Evolutionary conservation across 306 rosid species (phyloP).

Genomic region (Quercus cerris): DNA sequence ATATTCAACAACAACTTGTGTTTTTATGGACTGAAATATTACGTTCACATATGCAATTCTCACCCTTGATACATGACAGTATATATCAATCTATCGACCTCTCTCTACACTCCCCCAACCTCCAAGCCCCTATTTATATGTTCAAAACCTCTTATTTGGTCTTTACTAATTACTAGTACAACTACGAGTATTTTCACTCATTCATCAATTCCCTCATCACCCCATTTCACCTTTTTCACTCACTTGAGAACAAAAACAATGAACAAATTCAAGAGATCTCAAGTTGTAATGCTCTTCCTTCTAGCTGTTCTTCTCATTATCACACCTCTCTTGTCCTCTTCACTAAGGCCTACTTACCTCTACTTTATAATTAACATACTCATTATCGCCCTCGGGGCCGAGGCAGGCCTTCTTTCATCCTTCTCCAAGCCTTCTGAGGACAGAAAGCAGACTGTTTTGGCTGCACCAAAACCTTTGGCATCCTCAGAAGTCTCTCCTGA

Average conservation of each 20-base stretch:
- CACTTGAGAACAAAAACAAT: constrained; percentile 21
- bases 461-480: constrained; percentile 15
- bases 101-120: not conserved
- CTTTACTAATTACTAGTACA: not conserved
- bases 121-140: constrained; percentile 35
- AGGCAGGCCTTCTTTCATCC: constrained; percentile 69
- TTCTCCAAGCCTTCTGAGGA: constrained; percentile 44
- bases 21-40: constrained; percentile 4
- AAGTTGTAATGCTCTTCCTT: constrained; percentile 45
- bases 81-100: not conserved
- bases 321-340: constrained; percentile 66
- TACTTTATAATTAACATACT: constrained; percentile 66
- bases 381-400: constrained; percentile 64
- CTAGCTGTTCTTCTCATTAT: constrained; percentile 51
- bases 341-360: constrained; percentile 47
- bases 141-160: constrained; percentile 20
- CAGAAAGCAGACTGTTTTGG: constrained; percentile 20
- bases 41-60: not conserved
- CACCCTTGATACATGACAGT: not conserved
- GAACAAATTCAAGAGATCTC: constrained; percentile 50
- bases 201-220: not conserved
- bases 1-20: not conserved
- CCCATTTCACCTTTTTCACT: not conserved
- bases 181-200: constrained; percentile 12
- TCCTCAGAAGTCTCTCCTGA: constrained; percentile 21